A percentile compares a stretch with the other conserved stretches of the same genome.
phyloP scores from a whole-genome alignment of 1,284 basidiomycete species.

The Thecaphora frezii region DNA sequence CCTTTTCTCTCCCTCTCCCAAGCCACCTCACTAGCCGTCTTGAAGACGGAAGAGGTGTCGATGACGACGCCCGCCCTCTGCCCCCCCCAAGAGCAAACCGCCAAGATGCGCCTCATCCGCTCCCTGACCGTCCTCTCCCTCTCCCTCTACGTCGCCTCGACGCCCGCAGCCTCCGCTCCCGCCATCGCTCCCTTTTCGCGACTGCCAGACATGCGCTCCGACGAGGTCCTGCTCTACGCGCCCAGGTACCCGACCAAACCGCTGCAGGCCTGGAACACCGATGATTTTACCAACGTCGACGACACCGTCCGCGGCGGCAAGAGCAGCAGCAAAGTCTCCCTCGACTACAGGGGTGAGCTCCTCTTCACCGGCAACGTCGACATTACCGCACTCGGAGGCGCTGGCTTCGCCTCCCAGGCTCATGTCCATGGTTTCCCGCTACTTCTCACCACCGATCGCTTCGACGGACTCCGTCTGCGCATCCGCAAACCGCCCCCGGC shows the following conservation, averaged over 20 bases:
- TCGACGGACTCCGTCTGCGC: constrained; percentile 24
- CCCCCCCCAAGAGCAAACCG: too few species aligned
- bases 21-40: too few species aligned
- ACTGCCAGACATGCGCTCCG: not conserved
- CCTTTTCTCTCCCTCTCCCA: too few species aligned
- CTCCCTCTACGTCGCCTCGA: too few species aligned
- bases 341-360: constrained; percentile 33
- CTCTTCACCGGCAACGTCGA: constrained; percentile 53
- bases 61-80: too few species aligned
- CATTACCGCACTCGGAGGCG: constrained; percentile 63
- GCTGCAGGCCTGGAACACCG: constrained; percentile 29
- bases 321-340: constrained; percentile 59
- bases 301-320: constrained; percentile 62
- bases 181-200: too few species aligned
- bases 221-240: constrained; percentile 16
- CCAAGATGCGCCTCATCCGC: too few species aligned
- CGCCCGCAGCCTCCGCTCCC: too few species aligned
- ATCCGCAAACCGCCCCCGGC: constrained; percentile 10
- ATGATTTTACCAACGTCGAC: constrained; percentile 60
- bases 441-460: constrained; percentile 17
- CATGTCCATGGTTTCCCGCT: constrained; percentile 41
- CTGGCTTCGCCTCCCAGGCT: constrained; percentile 64
- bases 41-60: too few species aligned
- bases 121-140: too few species aligned
- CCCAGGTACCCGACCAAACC: constrained; percentile 24